Evolutionary conservation across 352 stramenopile species (phyloP).

Genomic region (Globisporangium apiculatum): DNA sequence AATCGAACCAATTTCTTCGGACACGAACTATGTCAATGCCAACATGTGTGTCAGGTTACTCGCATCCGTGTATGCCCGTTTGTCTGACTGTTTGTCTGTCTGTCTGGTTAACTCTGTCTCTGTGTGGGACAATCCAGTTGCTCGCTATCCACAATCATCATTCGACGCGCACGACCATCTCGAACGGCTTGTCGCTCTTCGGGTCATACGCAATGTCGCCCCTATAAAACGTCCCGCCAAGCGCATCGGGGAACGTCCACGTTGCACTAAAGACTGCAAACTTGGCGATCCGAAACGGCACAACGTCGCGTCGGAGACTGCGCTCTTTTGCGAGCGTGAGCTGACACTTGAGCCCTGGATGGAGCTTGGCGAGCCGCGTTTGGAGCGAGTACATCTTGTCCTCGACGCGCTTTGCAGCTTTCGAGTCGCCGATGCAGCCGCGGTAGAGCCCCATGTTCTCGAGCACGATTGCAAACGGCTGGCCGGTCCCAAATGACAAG

Average conservation of each 20-base stretch:
- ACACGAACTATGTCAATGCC: too few species aligned
- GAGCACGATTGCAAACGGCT: conserved; percentile 29
- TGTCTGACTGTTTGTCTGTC: too few species aligned
- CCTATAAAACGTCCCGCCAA: conserved; percentile 35
- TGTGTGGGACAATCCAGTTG: too few species aligned
- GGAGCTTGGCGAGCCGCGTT: conserved; percentile 14
- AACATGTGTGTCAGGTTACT: too few species aligned
- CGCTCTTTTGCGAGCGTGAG: conserved; percentile 24
- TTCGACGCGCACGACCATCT: conserved; percentile 7
- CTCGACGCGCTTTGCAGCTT: conserved; percentile 19
- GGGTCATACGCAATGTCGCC: conserved; percentile 24
- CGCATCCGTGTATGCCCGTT: too few species aligned
- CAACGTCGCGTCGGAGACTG: background rate
- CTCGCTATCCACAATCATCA: background rate
- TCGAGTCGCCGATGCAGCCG: conserved; percentile 14
- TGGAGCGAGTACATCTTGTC: conserved; percentile 17
- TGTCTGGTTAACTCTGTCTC: background rate
- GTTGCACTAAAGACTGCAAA: conserved; percentile 31
- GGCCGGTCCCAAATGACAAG: conserved; percentile 10
- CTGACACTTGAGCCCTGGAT: conserved; percentile 31
- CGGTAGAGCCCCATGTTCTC: conserved; percentile 28
- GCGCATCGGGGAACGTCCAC: conserved; percentile 29
- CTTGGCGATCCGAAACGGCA: conserved; percentile 26
- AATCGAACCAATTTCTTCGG: too few species aligned
- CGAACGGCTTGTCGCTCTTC: conserved; percentile 3